A percentile compares a stretch with the other conserved stretches of the same genome.
Conservation (phyloP, 2,329 filamentous ascomycete genomes). For the Harringtonia aguacate region DNA sequence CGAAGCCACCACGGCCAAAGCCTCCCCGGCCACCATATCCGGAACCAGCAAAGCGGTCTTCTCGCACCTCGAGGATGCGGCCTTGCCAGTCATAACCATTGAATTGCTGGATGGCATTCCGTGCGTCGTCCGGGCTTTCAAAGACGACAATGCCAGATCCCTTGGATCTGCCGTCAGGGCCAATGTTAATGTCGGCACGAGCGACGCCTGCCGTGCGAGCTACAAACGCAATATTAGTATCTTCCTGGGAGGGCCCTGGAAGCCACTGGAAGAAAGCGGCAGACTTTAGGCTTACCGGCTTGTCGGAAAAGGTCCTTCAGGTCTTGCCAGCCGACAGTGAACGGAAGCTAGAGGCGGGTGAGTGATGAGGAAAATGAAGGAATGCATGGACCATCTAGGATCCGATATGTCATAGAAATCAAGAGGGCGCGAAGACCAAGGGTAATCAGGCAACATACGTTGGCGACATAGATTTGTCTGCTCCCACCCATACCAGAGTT, state of each 20-base stretch:
- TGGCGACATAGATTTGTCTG: constrained; percentile 93
- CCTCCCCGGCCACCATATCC: constrained; percentile 47
- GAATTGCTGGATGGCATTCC: constrained; percentile 93
- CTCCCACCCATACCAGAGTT: constrained; percentile 47
- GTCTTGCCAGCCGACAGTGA: constrained; percentile 97
- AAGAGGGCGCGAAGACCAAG: neutral
- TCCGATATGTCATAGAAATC: neutral
- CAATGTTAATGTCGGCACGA: constrained; percentile 88
- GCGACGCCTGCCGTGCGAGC: constrained; percentile 68
- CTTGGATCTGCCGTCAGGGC: constrained; percentile 87
- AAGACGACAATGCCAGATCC: constrained; percentile 96
- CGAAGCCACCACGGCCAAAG: constrained; percentile 40
- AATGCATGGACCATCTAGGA: too few species aligned
- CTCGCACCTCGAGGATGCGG: constrained; percentile 82
- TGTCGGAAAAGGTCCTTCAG: constrained; percentile 97
- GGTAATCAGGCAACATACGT: constrained; percentile 58
- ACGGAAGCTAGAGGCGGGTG: constrained; percentile 62
- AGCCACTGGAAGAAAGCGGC: neutral
- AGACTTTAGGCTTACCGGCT: constrained; percentile 57
- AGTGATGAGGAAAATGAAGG: constrained; percentile 12
- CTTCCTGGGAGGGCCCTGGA: neutral
- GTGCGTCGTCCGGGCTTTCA: constrained; percentile 87
- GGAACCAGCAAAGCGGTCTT: constrained; percentile 78
- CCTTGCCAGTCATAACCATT: constrained; percentile 99
- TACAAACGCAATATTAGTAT: too few species aligned